Percentiles rank a stretch among this genome's conserved stretches.
Conservation (phyloP, 2,329 filamentous ascomycete genomes). For the Calonectria leucothoes region DNA sequence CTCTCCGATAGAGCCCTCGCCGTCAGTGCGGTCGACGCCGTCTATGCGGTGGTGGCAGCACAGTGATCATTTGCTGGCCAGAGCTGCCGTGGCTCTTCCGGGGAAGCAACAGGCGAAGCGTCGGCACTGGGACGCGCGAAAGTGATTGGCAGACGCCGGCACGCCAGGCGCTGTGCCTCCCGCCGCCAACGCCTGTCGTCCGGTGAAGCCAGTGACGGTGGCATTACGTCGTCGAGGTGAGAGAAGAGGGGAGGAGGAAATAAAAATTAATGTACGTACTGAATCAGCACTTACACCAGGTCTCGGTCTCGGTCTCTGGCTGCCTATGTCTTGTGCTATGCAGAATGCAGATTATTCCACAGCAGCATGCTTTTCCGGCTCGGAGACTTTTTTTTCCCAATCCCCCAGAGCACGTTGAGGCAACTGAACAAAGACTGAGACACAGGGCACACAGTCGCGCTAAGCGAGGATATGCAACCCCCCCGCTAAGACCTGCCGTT, state of each 20-base stretch:
- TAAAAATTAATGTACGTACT: neutral
- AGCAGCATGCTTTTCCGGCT: neutral
- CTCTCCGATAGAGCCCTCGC: conserved; percentile 3
- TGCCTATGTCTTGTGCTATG: neutral
- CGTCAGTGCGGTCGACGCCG: conserved; percentile 12
- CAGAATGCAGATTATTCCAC: neutral
- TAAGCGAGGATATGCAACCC: neutral
- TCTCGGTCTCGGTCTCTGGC: neutral
- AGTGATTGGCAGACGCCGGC: neutral
- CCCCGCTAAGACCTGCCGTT: conserved; percentile 15
- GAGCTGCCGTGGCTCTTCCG: conserved; percentile 11
- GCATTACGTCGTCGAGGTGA: neutral
- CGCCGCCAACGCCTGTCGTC: neutral
- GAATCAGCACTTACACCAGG: neutral
- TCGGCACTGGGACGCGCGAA: neutral
- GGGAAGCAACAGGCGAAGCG: conserved; percentile 2
- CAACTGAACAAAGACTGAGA: neutral
- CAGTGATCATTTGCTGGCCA: conserved; percentile 25
- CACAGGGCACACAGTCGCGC: neutral
- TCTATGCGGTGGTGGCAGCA: conserved; percentile 2
- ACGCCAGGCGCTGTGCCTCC: conserved; percentile 8
- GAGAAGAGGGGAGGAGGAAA: neutral
- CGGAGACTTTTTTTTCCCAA: neutral
- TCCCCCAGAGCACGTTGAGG: neutral
- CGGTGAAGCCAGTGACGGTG: neutral